Base-by-base conservation (phyloP, 1,284 basidiomycete genomes). In the Cryptococcus sp. region DNA sequence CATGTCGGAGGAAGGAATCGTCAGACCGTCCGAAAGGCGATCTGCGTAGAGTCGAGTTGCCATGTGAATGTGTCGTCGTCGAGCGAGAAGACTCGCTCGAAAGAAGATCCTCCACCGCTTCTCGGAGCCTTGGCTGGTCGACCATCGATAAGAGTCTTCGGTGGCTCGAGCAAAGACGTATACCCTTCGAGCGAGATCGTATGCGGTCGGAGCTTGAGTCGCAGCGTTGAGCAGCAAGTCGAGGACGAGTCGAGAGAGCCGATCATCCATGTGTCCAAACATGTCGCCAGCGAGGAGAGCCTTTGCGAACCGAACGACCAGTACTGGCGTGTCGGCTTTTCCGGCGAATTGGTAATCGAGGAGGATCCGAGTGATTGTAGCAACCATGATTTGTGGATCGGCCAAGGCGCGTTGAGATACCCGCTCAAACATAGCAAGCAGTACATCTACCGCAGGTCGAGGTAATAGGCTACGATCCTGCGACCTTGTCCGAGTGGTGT, bases 21-120 rank as follows among this genome's bases (percentile, higher is more conserved):
- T 7, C 9, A 57, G 24, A 3, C 63, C 65, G 40, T 69, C 67
- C 0, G 67, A 57, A 23, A 58, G 49, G 5, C 59, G 40, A 44
- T 71, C 68, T 35, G 62, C 53, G 47, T 69, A 71, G 4, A 69
- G 54, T 12, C 67, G 49, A 0, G 67, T 66, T 0, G 68, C 67
- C 34, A 69, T 65, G 21, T 62, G 58, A 10, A 66, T 41, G 12
- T 66, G 62, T 0, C 45, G 45, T 5, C 34, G 38, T 1, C 42
- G 12, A 1, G 53, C 23, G 0, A 49, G 28, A 19, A 62, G 22
- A 0, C 53, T 52, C 10, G 43, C 48, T 6, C 40, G 35, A 43
- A 67, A 68, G 12, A 70, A 35, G 9, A 2, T 37, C 18, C 51
- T 45, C 63, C 64, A 68, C 5, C 33, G 34, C 21, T 39, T 21